A percentile compares a stretch with the other conserved stretches of the same genome.
Evolutionary conservation across 257 asterid genomes (phyloP).

Genomic region (Salvia rosmarinus): DNA sequence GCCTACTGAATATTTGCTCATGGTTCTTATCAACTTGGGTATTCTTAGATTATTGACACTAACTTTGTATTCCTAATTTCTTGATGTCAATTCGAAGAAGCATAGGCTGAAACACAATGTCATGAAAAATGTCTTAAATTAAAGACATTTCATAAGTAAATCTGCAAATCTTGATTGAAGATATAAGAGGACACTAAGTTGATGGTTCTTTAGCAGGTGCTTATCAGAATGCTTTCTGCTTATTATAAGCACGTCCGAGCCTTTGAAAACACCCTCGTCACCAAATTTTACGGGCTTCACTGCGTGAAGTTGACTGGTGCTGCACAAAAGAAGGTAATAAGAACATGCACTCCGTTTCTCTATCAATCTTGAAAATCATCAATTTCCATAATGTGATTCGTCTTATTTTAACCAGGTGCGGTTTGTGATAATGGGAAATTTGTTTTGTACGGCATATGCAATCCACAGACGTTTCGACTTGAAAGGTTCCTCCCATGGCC

Average conservation of each 20-base stretch:
- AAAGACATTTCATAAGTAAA: background rate
- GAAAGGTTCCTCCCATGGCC: constrained; percentile 96
- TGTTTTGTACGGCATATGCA: constrained; percentile 71
- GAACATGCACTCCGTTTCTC: background rate
- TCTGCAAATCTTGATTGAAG: background rate
- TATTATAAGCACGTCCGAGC: constrained; percentile 86
- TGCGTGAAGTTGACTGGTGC: constrained; percentile 87
- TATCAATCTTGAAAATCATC: background rate
- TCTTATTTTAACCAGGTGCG: constrained; percentile 61
- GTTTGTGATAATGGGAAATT: constrained; percentile 91
- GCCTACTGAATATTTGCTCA: background rate
- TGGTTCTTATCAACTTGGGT: background rate
- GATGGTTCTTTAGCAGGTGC: constrained; percentile 62
- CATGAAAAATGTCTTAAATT: background rate
- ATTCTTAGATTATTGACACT: no score
- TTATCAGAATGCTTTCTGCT: constrained; percentile 87
- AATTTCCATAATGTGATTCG: background rate
- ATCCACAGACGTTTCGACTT: constrained; percentile 89
- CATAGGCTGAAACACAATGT: no score
- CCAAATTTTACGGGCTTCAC: constrained; percentile 91
- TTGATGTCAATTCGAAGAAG: background rate
- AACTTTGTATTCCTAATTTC: background rate
- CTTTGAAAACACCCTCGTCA: constrained; percentile 77
- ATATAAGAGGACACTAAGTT: constrained; percentile 25
- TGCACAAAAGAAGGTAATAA: constrained; percentile 84